Evolutionary conservation across 2,329 filamentous ascomycete genomes (phyloP), one percentile per base, ranked within the genome.

Genomic region (Pleomassaria siparia): DNA sequence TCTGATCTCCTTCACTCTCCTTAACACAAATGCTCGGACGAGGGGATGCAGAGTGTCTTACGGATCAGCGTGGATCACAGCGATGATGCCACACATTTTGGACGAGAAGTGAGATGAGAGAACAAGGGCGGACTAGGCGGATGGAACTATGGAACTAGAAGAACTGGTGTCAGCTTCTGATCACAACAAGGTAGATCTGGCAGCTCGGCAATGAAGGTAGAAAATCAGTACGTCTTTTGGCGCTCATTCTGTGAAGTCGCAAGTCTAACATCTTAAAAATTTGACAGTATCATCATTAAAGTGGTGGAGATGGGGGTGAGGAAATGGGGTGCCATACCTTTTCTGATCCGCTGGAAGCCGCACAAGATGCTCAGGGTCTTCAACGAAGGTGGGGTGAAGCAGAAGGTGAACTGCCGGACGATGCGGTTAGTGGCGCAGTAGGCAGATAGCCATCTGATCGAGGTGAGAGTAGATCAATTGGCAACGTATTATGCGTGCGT

Each of bases 61-160:
- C 49, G 68, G 66, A 49, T 75, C 72, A 33, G 64, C 70, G 51
- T 77, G 72, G 54, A 78, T 78, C 37, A 76, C 72, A 20, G 73
- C 76, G 55, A 78, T 74, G 55, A 79, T 78, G 42, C 76, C 76
- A 56, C 76, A 79, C 76, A 79, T 79, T 26, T 53, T 74, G 22
- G 66, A 49, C 43, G 43, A 44, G 43, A 43, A 43, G 40, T 39
- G 30, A 40, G 40, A 21, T 22, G 40, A 22, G 21, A 37, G 30
- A 10, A 44, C 33, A 24, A 29, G 32, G 16, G 3, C 9, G 29
- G 21, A 16, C 11, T 25, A 16, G 30, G 22, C 15, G 40, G 28
- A 42, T 35, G 39, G 30, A 28, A 58, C 59, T 66, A 42, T 35
- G 39, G 30, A 28, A 58, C 59, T 66, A 37, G 30, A 40, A 25